These are phyloP conservation scores for Fusarium annulatum DNA, from an alignment of 2,329 filamentous ascomycete species.

Conservation along the genomic window DNA sequence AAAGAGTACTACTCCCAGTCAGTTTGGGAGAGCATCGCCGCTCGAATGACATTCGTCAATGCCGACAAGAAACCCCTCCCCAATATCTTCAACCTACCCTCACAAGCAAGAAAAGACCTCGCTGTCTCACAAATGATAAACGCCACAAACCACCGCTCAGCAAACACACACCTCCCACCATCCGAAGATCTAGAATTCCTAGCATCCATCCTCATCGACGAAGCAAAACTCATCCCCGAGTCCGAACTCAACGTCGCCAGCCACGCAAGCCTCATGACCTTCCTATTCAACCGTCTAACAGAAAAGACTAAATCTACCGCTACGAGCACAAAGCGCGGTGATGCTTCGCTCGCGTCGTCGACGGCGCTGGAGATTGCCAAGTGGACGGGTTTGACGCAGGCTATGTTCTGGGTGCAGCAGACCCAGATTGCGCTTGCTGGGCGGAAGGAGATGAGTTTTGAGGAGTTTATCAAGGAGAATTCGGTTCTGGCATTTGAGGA, in stretches of 20 bases:
- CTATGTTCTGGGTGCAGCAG: conserved; percentile 47
- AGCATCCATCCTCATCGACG: conserved; percentile 36
- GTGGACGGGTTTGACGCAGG: conserved; percentile 35
- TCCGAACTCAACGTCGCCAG: conserved; percentile 27
- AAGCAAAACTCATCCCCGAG: conserved; percentile 29
- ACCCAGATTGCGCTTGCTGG: conserved; percentile 31
- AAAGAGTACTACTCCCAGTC: conserved; percentile 40
- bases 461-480: conserved; percentile 31
- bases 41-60: conserved; percentile 43
- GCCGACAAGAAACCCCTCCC: conserved; percentile 46
- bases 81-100: conserved; percentile 38
- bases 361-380: conserved; percentile 32
- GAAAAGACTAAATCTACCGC: not conserved
- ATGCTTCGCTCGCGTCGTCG: conserved; percentile 13
- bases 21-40: conserved; percentile 43
- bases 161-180: conserved; percentile 7
- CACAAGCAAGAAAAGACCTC: conserved; percentile 21
- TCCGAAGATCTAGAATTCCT: conserved; percentile 37
- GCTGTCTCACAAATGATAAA: conserved; percentile 37
- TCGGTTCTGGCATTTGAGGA: conserved; percentile 44
- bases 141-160: conserved; percentile 14
- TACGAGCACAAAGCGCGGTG: not conserved
- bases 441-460: conserved; percentile 11
- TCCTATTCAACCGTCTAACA: conserved; percentile 11
- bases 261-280: conserved; percentile 32